Evolutionary conservation across 2,329 filamentous ascomycete genomes (phyloP).

Genomic region (Basipetospora sp.): DNA sequence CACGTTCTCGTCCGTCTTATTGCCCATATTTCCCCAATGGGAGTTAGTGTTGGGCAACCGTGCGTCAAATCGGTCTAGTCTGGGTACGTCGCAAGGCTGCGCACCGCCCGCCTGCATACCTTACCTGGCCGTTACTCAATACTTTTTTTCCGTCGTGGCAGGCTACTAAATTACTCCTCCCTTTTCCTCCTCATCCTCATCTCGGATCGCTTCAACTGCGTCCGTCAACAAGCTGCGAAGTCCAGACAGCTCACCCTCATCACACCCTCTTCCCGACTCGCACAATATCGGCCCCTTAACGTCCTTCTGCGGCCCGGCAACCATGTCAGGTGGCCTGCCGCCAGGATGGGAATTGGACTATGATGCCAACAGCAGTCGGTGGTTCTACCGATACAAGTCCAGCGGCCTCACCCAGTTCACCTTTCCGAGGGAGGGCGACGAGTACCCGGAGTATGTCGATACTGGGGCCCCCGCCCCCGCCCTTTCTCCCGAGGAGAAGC

Average conservation of each 20-base stretch:
- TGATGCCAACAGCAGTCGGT: conserved; percentile 32
- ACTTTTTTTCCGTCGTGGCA: too few relatives aligned
- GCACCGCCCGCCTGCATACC: background rate
- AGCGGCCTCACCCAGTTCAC: conserved; percentile 40
- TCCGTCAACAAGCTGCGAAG: too few relatives aligned
- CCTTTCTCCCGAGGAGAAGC: conserved; percentile 36
- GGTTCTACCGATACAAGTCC: conserved; percentile 42
- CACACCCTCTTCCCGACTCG: background rate
- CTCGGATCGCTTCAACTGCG: background rate
- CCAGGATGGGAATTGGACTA: conserved; percentile 44
- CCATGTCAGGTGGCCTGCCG: conserved; percentile 25
- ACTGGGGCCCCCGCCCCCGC: conserved; percentile 20
- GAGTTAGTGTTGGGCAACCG: background rate
- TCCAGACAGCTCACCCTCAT: too few relatives aligned
- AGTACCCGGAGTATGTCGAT: conserved; percentile 38
- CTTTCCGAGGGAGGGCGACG: conserved; percentile 42
- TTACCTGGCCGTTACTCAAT: too few relatives aligned
- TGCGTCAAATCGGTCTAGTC: background rate
- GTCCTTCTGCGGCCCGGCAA: background rate
- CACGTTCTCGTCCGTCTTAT: too few relatives aligned
- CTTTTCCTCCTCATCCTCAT: too few relatives aligned
- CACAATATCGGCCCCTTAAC: background rate
- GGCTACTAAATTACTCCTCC: too few relatives aligned
- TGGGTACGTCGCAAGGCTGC: conserved; percentile 1
- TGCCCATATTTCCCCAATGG: too few relatives aligned